These are phyloP conservation scores for Candolleomyces eurysporus DNA, from an alignment of 768 basidiomycete species.

Conservation along the genomic window DNA sequence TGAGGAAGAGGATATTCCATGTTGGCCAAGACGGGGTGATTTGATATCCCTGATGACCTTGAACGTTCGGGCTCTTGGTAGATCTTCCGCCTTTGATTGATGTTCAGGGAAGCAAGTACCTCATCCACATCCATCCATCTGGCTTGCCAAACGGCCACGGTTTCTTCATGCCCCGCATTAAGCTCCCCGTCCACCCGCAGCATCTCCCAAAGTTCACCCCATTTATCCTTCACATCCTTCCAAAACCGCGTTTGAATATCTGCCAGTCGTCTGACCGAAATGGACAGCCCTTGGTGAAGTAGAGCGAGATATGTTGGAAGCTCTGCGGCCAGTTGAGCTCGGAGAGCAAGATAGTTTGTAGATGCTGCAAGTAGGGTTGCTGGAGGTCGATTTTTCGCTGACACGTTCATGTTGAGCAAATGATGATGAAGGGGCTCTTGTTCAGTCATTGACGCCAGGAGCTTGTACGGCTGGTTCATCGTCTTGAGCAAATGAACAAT, in stretches of 20 bases:
- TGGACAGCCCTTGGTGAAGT: slow-evolving; percentile 58
- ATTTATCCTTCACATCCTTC: slow-evolving; percentile 55
- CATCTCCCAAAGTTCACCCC: slow-evolving; percentile 86
- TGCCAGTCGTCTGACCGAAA: slow-evolving; percentile 51
- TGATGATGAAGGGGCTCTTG: slow-evolving; percentile 72
- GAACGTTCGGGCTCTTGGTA: slow-evolving; percentile 21
- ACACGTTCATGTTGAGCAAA: slow-evolving; percentile 63
- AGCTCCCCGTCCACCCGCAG: slow-evolving; percentile 68
- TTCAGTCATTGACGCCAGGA: slow-evolving; percentile 69
- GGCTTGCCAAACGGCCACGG: slow-evolving; percentile 65
- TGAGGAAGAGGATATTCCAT: slow-evolving; percentile 12
- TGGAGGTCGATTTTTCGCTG: slow-evolving; percentile 63
- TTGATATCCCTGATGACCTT: slow-evolving; percentile 4
- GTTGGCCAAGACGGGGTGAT: slow-evolving; percentile 12
- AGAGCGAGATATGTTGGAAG: slow-evolving; percentile 62
- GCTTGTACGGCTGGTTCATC: slow-evolving; percentile 59
- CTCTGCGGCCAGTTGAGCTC: slow-evolving; percentile 68
- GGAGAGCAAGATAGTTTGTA: slow-evolving; percentile 72
- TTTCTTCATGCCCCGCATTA: slow-evolving; percentile 67
- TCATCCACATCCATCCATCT: slow-evolving; percentile 69
- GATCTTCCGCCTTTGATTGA: slow-evolving; percentile 23
- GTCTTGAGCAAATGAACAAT: slow-evolving; percentile 58
- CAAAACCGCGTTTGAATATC: slow-evolving; percentile 62
- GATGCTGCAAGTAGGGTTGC: slow-evolving; percentile 69
- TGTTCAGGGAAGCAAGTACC: slow-evolving; percentile 35